Conservation (phyloP, 2,329 filamentous ascomycete genomes). For the Teratosphaeria gauchensis region DNA sequence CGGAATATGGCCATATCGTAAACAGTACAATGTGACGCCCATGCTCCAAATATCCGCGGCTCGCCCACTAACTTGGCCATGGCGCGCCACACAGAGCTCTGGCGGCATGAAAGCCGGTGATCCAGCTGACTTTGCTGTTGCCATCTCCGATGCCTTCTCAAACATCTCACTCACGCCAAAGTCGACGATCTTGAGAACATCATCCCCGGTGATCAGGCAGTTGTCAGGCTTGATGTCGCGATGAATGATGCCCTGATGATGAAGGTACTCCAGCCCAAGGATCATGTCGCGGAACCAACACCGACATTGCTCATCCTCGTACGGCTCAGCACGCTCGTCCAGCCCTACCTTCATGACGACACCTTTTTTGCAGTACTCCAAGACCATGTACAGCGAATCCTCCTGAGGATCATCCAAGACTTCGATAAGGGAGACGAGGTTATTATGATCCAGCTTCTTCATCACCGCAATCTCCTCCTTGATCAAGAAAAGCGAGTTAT, state of each 20-base stretch:
- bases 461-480: constrained; percentile 96
- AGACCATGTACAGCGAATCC: constrained; percentile 95
- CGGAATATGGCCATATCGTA: constrained; percentile 79
- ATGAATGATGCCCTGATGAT: constrained; percentile 89
- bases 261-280: constrained; percentile 88
- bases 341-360: constrained; percentile 93
- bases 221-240: constrained; percentile 98
- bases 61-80: constrained; percentile 77
- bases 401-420: constrained; percentile 92
- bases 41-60: constrained; percentile 98
- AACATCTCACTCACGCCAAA: constrained; percentile 99
- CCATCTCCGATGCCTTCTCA: constrained; percentile 77
- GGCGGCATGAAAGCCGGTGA: constrained; percentile 92
- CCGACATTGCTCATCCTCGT: constrained; percentile 70
- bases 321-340: constrained; percentile 73
- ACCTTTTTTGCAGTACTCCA: constrained; percentile 98
- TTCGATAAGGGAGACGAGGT: constrained; percentile 86
- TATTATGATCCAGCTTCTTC: constrained; percentile 95
- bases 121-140: constrained; percentile 82
- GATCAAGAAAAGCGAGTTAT: constrained; percentile 73
- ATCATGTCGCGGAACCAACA: constrained; percentile 94
- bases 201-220: constrained; percentile 75
- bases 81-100: constrained; percentile 77
- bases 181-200: constrained; percentile 93
- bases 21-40: constrained; percentile 88